Conservation (phyloP, 768 basidiomycete genomes). For the Panaeolus cyanescens region DNA sequence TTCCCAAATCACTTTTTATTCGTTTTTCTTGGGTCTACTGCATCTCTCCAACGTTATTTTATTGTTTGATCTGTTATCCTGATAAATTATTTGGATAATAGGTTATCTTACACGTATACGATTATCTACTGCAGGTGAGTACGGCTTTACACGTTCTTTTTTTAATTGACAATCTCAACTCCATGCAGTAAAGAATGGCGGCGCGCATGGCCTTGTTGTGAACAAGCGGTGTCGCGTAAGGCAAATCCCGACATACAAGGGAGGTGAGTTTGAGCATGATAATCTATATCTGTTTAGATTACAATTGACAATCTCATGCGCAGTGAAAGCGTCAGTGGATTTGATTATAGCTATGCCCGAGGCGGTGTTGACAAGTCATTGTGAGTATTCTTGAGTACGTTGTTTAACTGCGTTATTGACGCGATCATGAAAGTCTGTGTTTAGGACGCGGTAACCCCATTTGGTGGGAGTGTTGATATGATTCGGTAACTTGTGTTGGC, state of each 20-base stretch:
- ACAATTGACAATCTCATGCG: not conserved
- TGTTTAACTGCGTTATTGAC: not conserved
- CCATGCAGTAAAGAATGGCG: not conserved
- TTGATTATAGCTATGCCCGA: not conserved
- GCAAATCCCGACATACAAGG: not conserved
- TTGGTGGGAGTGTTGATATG: not conserved
- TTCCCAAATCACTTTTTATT: too few relatives aligned
- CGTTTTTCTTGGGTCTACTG: too few relatives aligned
- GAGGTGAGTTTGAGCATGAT: not conserved
- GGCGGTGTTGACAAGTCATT: not conserved
- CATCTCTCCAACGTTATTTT: too few relatives aligned
- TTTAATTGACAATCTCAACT: not conserved
- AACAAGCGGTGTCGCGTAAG: not conserved
- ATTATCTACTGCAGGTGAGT: too few relatives aligned
- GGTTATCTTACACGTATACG: not conserved
- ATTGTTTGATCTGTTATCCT: too few relatives aligned
- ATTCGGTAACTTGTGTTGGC: not conserved
- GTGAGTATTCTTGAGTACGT: not conserved
- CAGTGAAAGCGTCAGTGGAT: not conserved
- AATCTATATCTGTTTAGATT: not conserved
- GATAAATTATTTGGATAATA: too few relatives aligned
- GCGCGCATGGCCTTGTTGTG: not conserved
- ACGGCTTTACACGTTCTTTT: too few relatives aligned
- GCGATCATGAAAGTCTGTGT: constrained; percentile 2
- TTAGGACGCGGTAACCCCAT: not conserved